Evolutionary conservation across 192 early-diverging fungal genomes (phyloP), one percentile per base, ranked within the genome.

Genomic region (Coemansia sp.): DNA sequence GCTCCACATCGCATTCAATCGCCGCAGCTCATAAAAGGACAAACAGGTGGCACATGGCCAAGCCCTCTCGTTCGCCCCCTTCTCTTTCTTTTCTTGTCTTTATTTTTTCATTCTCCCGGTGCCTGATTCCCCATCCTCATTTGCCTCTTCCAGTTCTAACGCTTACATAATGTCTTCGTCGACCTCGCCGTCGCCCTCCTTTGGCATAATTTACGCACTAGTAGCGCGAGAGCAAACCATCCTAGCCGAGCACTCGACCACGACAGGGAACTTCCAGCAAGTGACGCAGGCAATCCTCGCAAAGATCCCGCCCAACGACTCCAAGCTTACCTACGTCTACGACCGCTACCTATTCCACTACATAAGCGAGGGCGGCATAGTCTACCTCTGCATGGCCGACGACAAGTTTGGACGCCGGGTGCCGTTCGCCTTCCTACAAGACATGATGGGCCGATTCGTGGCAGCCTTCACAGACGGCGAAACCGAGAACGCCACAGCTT

Each of bases 331-430:
- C 4, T 97, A 94, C 70, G 92, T 94, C 27, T 96, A 95, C 73
- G 95, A 97, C 82, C 91, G 93, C 76, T 94, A 92, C 69, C 87
- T 96, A 10, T 97, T 97, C 77, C 95, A 97, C 76, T 93, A 94
- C 71, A 92, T 96, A 56, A 89, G 86, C 61, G 85, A 89, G 67
- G 85, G 87, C 79, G 90, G 90, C 14, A 70, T 94, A 41, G 92
- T 91, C 6, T 97, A 93, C 70, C 86, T 97, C 74, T 94, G 93
- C 73, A 90, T 96, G 86, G 92, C 93, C 8, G 95, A 89, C 62
- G 85, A 87, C 76, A 71, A 82, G 53, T 89, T 89, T 56, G 87
- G 86, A 6, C 91, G 94, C 17, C 81, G 94, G 47, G 83, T 94
- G 38, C 94, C 95, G 10, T 97, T 97, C 84, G 88, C 91, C 2